Percentiles rank a stretch among this genome's conserved stretches.
phyloP scores from a whole-genome alignment of 768 basidiomycete species.

The Lactarius hengduanensis region DNA sequence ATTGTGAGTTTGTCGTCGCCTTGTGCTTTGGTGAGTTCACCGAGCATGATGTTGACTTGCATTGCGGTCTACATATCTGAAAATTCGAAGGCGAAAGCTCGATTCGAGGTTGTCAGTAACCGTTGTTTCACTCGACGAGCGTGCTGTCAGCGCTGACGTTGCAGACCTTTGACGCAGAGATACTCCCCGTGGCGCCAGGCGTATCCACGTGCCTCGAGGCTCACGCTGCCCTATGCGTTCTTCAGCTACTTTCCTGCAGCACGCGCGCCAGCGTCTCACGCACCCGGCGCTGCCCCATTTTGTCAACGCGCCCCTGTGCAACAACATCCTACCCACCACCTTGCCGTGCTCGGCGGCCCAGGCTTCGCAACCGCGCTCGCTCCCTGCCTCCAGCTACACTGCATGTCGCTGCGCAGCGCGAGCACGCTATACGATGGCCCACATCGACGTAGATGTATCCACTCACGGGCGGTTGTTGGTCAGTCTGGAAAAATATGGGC shows the following conservation, averaged over 20 bases:
- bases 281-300: background rate
- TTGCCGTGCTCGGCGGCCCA: slow-evolving; percentile 31
- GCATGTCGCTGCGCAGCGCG: slow-evolving; percentile 31
- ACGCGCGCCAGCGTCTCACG: slow-evolving; percentile 27
- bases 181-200: slow-evolving; percentile 31
- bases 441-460: slow-evolving; percentile 35
- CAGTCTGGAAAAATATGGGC: slow-evolving; percentile 33
- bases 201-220: slow-evolving; percentile 15
- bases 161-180: slow-evolving; percentile 31
- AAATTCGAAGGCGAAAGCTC: too few species aligned
- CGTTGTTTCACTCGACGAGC: slow-evolving; percentile 35
- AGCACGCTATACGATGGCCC: slow-evolving; percentile 39
- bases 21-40: too few species aligned
- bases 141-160: slow-evolving; percentile 32
- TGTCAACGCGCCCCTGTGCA: background rate
- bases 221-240: slow-evolving; percentile 32
- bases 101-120: too few species aligned
- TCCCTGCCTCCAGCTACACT: slow-evolving; percentile 32
- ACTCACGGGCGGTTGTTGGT: slow-evolving; percentile 36
- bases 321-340: slow-evolving; percentile 21
- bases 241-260: slow-evolving; percentile 28
- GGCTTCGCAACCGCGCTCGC: slow-evolving; percentile 31
- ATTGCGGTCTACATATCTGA: too few species aligned
- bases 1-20: too few species aligned
- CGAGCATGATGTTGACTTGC: too few species aligned